These are phyloP conservation scores for Trichoderma parareesei DNA, from an alignment of 495 filamentous ascomycete species.

Conservation along the genomic window DNA sequence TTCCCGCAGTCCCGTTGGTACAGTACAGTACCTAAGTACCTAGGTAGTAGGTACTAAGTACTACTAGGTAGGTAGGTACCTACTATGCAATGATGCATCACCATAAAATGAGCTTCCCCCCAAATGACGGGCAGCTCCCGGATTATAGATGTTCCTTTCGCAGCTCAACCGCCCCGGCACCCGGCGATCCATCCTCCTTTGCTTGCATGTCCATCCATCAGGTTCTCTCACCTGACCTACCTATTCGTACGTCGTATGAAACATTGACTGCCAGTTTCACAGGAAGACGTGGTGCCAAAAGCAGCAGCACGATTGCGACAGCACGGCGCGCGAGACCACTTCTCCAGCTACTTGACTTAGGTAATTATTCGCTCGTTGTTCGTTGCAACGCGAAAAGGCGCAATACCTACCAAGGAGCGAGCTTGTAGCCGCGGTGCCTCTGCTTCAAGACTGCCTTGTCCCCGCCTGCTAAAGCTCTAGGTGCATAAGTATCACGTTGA, in stretches of 20 bases:
- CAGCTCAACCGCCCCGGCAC: neutral
- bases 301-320: neutral
- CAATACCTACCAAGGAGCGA: neutral
- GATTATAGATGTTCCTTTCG: no score
- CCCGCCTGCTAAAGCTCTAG: conserved; percentile 9
- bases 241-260: neutral
- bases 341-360: neutral
- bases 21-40: no score
- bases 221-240: neutral
- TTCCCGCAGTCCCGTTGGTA: no score
- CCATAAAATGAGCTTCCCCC: no score
- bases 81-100: no score
- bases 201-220: neutral
- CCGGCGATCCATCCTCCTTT: no score
- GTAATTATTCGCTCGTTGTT: conserved; percentile 1
- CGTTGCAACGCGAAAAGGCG: neutral
- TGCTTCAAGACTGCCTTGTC: neutral
- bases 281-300: neutral
- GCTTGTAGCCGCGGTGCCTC: neutral
- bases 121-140: no score
- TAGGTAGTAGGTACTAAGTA: no score
- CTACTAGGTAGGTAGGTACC: no score
- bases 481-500: conserved; percentile 12
- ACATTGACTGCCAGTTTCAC: neutral
- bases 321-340: neutral